phyloP scores from a whole-genome alignment of 768 basidiomycete species.

The Chalciporus pseudorubinellus region DNA sequence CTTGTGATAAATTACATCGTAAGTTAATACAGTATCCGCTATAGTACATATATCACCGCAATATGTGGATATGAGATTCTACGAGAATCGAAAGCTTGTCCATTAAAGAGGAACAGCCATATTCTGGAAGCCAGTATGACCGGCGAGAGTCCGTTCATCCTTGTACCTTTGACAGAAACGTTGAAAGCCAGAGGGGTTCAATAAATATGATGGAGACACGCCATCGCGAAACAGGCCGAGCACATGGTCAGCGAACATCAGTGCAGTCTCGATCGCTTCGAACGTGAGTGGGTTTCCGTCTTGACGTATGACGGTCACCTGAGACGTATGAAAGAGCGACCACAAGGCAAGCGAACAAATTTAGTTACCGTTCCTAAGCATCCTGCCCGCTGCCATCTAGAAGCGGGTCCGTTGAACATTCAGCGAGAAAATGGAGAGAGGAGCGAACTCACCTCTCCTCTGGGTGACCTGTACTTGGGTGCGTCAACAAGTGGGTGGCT shows the following conservation, averaged over 20 bases:
- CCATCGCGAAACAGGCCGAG: conserved; percentile 29
- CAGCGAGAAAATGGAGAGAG: neutral
- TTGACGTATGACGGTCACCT: conserved; percentile 29
- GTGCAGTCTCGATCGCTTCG: conserved; percentile 26
- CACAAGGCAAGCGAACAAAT: too few species aligned
- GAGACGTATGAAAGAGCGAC: neutral
- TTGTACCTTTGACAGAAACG: conserved; percentile 25
- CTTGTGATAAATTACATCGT: neutral
- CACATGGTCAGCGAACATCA: conserved; percentile 35
- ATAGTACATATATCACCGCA: neutral
- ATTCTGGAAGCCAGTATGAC: conserved; percentile 8
- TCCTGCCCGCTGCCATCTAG: conserved; percentile 26
- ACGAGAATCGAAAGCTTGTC: neutral
- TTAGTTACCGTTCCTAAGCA: conserved; percentile 26
- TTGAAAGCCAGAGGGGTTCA: conserved; percentile 25
- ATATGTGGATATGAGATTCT: neutral
- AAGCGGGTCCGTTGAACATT: neutral
- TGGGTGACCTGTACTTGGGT: conserved; percentile 27
- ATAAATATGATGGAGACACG: conserved; percentile 8
- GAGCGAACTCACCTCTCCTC: conserved; percentile 16
- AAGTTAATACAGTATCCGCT: neutral
- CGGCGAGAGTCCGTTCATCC: conserved; percentile 13
- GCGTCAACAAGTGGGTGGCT: conserved; percentile 29
- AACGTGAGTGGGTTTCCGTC: conserved; percentile 23
- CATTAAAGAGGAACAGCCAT: conserved; percentile 24